Conservation (phyloP, 1,284 basidiomycete species). For the Meripilus lineatus region DNA sequence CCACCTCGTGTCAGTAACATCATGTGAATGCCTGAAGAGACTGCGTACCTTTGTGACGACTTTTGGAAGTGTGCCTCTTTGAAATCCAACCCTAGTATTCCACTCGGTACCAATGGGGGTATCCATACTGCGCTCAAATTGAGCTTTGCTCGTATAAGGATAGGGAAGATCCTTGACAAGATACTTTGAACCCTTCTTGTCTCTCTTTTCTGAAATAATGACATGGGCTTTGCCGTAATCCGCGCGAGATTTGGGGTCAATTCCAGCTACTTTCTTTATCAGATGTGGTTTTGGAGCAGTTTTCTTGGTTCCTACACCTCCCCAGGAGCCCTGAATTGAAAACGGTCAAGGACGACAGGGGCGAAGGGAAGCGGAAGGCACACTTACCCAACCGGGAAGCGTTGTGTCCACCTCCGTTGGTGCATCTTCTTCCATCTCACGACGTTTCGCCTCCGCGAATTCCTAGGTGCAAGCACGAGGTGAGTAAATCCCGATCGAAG, state of each 20-base stretch:
- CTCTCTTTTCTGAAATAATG: slow-evolving; percentile 91
- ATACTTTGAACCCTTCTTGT: slow-evolving; percentile 91
- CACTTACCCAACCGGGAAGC: slow-evolving; percentile 88
- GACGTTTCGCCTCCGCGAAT: slow-evolving; percentile 80
- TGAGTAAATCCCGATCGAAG: neutral
- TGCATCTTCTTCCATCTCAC: slow-evolving; percentile 79
- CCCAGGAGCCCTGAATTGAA: slow-evolving; percentile 78
- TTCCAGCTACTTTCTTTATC: slow-evolving; percentile 78
- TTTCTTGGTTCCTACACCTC: slow-evolving; percentile 69
- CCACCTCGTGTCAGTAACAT: slow-evolving; percentile 1
- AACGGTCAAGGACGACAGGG: neutral
- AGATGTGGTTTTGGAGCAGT: slow-evolving; percentile 55
- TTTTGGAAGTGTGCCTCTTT: slow-evolving; percentile 77
- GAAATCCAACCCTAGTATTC: slow-evolving; percentile 89
- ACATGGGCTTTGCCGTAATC: slow-evolving; percentile 85
- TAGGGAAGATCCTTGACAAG: slow-evolving; percentile 86
- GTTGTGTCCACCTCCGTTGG: slow-evolving; percentile 84
- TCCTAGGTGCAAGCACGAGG: slow-evolving; percentile 47
- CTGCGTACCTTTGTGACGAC: slow-evolving; percentile 80
- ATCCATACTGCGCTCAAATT: slow-evolving; percentile 83
- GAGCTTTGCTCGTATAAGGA: slow-evolving; percentile 85
- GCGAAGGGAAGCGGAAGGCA: neutral
- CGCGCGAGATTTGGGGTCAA: slow-evolving; percentile 73
- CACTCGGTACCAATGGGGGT: slow-evolving; percentile 87
- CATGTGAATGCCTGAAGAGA: neutral